Evolutionary conservation across 2,329 filamentous ascomycete species (phyloP).

Genomic region (Sphaerulina vaccinii): DNA sequence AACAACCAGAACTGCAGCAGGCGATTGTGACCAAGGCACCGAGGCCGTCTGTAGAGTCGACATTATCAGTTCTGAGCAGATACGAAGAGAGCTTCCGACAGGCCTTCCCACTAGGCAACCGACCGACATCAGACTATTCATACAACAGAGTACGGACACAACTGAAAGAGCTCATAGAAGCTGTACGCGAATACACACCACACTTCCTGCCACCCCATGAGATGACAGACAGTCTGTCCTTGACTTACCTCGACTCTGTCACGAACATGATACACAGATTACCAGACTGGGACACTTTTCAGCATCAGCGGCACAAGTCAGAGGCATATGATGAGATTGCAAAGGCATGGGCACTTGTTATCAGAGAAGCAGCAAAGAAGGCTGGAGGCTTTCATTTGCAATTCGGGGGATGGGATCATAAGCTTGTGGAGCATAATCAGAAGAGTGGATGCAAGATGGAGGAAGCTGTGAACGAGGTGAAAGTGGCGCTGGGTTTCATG

Average conservation of each 20-base stretch:
- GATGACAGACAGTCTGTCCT: slow-evolving; percentile 74
- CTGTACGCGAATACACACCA: slow-evolving; percentile 88
- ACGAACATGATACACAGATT: slow-evolving; percentile 87
- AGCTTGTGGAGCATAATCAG: slow-evolving; percentile 81
- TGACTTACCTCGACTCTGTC: slow-evolving; percentile 84
- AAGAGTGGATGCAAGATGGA: slow-evolving; percentile 79
- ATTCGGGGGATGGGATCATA: slow-evolving; percentile 89
- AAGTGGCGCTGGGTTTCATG: slow-evolving; percentile 74
- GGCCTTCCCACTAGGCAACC: slow-evolving; percentile 81
- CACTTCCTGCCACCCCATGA: slow-evolving; percentile 94
- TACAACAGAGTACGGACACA: slow-evolving; percentile 89
- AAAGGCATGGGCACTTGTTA: slow-evolving; percentile 87
- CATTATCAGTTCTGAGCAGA: slow-evolving; percentile 73
- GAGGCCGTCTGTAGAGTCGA: slow-evolving; percentile 78
- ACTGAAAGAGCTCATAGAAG: slow-evolving; percentile 77
- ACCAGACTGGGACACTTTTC: slow-evolving; percentile 84
- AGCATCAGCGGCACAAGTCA: slow-evolving; percentile 89
- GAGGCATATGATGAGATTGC: slow-evolving; percentile 95
- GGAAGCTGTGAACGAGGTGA: slow-evolving; percentile 75
- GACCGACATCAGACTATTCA: slow-evolving; percentile 83
- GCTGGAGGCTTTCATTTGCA: slow-evolving; percentile 88
- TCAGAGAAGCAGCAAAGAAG: slow-evolving; percentile 85
- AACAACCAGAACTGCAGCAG: slow-evolving; percentile 78
- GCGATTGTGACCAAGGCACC: slow-evolving; percentile 84
- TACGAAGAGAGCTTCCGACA: slow-evolving; percentile 77